These are phyloP conservation scores for Athelia psychrophila DNA, from an alignment of 1,284 basidiomycete species.

Conservation along the genomic window DNA sequence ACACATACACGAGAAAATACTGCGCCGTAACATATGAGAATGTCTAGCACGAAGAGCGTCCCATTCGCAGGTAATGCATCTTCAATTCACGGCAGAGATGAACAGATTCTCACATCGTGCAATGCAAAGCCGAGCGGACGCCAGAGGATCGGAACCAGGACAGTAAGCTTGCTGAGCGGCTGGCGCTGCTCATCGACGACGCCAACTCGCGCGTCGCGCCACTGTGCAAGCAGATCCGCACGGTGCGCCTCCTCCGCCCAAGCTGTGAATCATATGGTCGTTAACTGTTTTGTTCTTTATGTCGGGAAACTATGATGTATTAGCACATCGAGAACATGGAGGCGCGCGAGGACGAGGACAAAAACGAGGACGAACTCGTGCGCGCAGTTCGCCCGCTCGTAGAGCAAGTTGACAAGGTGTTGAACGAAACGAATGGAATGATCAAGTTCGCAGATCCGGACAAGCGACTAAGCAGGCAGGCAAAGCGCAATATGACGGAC, in stretches of 20 bases:
- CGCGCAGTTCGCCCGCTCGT: constrained; percentile 31
- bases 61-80: too few relatives aligned
- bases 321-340: constrained; percentile 33
- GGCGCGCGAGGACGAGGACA: constrained; percentile 29
- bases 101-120: too few relatives aligned
- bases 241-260: constrained; percentile 18
- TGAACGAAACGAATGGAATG: constrained; percentile 33
- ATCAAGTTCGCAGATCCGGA: constrained; percentile 33
- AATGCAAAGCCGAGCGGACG: too few relatives aligned
- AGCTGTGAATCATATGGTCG: too few relatives aligned
- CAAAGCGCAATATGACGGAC: constrained; percentile 29
- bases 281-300: too few relatives aligned
- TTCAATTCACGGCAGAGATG: too few relatives aligned
- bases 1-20: too few relatives aligned
- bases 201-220: constrained; percentile 28
- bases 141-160: constrained; percentile 13
- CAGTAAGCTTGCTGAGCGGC: constrained; percentile 27
- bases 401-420: constrained; percentile 32
- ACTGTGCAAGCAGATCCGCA: constrained; percentile 31
- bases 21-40: too few relatives aligned
- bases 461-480: constrained; percentile 29
- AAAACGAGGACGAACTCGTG: constrained; percentile 33
- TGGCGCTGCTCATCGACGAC: constrained; percentile 29
- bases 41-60: too few relatives aligned
- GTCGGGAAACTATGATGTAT: too few relatives aligned